phyloP scores from a whole-genome alignment of 805 yeast species.

The Lipomyces orientalis region DNA sequence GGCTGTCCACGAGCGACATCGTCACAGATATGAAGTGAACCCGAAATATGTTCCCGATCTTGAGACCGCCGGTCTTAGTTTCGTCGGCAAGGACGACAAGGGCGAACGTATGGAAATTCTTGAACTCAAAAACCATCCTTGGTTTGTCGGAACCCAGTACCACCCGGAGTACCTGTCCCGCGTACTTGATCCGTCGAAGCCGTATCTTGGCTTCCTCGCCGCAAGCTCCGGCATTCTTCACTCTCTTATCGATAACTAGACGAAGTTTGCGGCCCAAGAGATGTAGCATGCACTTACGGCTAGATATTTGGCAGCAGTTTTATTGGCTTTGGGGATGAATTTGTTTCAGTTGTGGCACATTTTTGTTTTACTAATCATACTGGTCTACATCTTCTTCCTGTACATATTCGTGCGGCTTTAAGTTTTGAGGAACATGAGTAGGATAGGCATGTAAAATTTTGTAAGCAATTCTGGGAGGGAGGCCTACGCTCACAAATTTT shows the following conservation, averaged over 20 bases:
- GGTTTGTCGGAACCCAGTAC: constrained; percentile 93
- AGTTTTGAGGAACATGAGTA: background rate
- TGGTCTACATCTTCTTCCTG: background rate
- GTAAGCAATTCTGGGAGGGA: constrained; percentile 3
- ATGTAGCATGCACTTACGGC: background rate
- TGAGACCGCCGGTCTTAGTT: constrained; percentile 79
- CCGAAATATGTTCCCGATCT: constrained; percentile 75
- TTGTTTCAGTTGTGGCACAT: background rate
- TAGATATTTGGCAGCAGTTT: background rate
- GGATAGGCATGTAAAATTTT: background rate
- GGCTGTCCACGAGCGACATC: constrained; percentile 87
- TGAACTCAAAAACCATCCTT: constrained; percentile 86
- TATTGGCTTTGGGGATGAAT: background rate
- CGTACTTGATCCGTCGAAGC: constrained; percentile 95
- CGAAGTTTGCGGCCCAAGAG: background rate
- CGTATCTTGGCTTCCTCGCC: constrained; percentile 94
- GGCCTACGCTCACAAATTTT: constrained; percentile 24
- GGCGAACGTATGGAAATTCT: constrained; percentile 92
- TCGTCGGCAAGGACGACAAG: constrained; percentile 92
- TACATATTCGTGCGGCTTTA: background rate
- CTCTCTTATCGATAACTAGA: constrained; percentile 52
- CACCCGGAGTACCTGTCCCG: constrained; percentile 98
- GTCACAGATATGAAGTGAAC: constrained; percentile 97
- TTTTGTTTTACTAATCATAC: background rate
- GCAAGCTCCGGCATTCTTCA: constrained; percentile 87